A percentile compares a stretch with the other conserved stretches of the same genome.
These are phyloP conservation scores for Boletus mariae DNA, from an alignment of 1,284 basidiomycete species.

Conservation along the genomic window DNA sequence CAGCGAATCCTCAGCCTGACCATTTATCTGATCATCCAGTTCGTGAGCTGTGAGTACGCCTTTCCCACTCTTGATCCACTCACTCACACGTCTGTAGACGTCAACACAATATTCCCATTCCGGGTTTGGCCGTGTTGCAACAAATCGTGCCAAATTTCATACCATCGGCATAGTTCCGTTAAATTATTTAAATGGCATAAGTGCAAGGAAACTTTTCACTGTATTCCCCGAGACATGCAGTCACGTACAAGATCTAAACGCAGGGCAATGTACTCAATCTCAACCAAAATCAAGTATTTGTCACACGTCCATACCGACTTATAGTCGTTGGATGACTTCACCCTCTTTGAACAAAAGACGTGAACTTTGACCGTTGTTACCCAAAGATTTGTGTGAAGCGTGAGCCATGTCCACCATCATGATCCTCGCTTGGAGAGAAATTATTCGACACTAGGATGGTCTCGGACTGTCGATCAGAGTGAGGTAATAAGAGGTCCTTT, in stretches of 20 bases:
- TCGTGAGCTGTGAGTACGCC: slow-evolving; percentile 39
- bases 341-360: no score
- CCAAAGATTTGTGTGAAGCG: no score
- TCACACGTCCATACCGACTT: not conserved
- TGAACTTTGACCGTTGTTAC: no score
- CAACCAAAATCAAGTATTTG: not conserved
- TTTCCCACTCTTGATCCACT: not conserved
- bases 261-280: not conserved
- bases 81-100: slow-evolving; percentile 13
- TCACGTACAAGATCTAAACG: not conserved
- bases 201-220: not conserved
- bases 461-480: no score
- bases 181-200: not conserved
- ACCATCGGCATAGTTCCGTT: slow-evolving; percentile 12
- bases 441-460: no score
- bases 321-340: no score
- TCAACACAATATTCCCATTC: slow-evolving; percentile 29
- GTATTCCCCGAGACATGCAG: not conserved
- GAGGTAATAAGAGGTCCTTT: no score
- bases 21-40: slow-evolving; percentile 12
- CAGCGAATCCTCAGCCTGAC: slow-evolving; percentile 1
- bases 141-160: slow-evolving; percentile 22
- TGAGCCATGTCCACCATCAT: no score
- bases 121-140: slow-evolving; percentile 28
- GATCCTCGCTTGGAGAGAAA: no score